Evolutionary conservation across 2,329 filamentous ascomycete species (phyloP).

Genomic region (Stagonosporopsis rhizophila): DNA sequence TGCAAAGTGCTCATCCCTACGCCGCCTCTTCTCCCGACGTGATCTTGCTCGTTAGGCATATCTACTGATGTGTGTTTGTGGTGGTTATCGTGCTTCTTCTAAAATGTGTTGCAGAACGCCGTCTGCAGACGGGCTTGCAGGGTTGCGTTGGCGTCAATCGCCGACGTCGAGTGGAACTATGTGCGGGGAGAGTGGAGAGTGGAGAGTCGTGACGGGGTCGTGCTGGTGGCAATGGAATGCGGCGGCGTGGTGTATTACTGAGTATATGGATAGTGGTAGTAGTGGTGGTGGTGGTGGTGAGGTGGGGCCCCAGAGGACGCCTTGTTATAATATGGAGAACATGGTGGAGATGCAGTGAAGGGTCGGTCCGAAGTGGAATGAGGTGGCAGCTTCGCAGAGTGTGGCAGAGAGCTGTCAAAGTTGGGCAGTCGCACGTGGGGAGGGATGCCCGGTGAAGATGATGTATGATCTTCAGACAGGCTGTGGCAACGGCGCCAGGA

Average conservation of each 20-base stretch:
- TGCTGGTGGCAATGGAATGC: constrained; percentile 9
- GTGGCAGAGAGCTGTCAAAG: constrained; percentile 35
- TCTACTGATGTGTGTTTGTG: constrained; percentile 4
- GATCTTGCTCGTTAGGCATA: constrained; percentile 48
- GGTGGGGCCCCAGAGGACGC: constrained; percentile 47
- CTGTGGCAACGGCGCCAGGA: constrained; percentile 40
- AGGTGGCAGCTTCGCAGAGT: constrained; percentile 26
- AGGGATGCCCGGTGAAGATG: constrained; percentile 43
- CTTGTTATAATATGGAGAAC: constrained; percentile 48
- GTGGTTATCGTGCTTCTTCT: constrained; percentile 2
- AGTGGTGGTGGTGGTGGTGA: constrained; percentile 23
- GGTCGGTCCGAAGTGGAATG: constrained; percentile 41
- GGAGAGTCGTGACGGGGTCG: constrained; percentile 17
- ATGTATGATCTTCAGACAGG: constrained; percentile 40
- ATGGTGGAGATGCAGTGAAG: constrained; percentile 37
- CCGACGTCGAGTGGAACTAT: constrained; percentile 4
- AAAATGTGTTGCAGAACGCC: not conserved
- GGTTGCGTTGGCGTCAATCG: constrained; percentile 7
- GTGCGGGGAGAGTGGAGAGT: constrained; percentile 6
- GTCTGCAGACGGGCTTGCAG: not conserved
- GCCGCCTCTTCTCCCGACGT: constrained; percentile 31
- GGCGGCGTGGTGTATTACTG: constrained; percentile 16
- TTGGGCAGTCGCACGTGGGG: constrained; percentile 29
- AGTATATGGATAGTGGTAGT: constrained; percentile 6
- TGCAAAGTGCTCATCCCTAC: constrained; percentile 28